Conservation (phyloP, 768 basidiomycete species). For the Termitomyces titanicus region DNA sequence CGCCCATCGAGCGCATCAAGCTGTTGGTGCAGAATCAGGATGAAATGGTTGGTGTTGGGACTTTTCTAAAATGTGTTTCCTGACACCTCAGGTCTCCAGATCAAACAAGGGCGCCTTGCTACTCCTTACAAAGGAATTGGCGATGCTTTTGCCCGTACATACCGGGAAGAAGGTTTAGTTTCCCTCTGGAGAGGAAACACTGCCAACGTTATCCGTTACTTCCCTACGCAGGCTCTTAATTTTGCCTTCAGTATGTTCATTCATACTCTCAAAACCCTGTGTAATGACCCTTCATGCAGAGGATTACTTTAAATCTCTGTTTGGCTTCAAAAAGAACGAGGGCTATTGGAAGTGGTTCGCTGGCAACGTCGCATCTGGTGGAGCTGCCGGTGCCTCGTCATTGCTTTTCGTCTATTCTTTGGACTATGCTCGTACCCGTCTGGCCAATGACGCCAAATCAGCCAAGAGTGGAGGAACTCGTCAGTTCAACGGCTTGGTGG, state of each 20-base stretch:
- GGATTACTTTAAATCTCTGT: conserved; percentile 98
- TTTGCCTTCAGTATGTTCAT: conserved; percentile 92
- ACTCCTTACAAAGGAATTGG: conserved; percentile 93
- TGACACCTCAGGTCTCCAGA: conserved; percentile 52
- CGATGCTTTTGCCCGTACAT: conserved; percentile 92
- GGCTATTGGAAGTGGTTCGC: conserved; percentile 99
- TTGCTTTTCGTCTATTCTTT: conserved; percentile 99
- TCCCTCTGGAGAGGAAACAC: conserved; percentile 99
- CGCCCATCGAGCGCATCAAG: conserved; percentile 99
- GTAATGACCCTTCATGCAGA: conserved; percentile 39
- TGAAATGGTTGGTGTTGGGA: conserved; percentile 76
- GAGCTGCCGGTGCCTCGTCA: conserved; percentile 98
- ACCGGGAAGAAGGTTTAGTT: conserved; percentile 91
- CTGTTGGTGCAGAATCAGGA: conserved; percentile 98
- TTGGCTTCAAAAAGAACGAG: conserved; percentile 97
- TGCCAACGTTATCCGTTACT: conserved; percentile 99
- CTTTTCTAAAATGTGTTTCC: background rate
- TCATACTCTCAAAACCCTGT: background rate
- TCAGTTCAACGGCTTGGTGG: conserved; percentile 98
- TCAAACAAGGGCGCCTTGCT: conserved; percentile 98
- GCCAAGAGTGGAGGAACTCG: conserved; percentile 86
- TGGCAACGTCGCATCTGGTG: conserved; percentile 98
- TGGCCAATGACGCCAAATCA: conserved; percentile 97
- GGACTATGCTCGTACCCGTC: conserved; percentile 99
- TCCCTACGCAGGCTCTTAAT: conserved; percentile 99